These are phyloP conservation scores for Candida dajiaensis DNA, from an alignment of 805 yeast genomes.

Conservation along the genomic window DNA sequence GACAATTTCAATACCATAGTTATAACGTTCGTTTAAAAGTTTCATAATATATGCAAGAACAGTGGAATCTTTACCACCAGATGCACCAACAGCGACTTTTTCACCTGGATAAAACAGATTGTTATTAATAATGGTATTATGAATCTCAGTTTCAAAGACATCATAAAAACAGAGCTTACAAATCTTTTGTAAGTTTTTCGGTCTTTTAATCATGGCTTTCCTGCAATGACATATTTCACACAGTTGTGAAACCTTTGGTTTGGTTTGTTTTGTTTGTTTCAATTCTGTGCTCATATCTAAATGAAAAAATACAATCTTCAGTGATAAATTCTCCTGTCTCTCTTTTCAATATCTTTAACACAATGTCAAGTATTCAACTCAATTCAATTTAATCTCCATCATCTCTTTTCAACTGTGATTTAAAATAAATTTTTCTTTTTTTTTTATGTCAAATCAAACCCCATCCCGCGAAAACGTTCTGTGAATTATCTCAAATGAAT, in stretches of 20 bases:
- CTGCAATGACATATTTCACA: slow-evolving; percentile 83
- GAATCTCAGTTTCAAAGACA: slow-evolving; percentile 94
- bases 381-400: no score
- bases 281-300: slow-evolving; percentile 3
- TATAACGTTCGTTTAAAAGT: slow-evolving; percentile 78
- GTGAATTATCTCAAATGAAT: no score
- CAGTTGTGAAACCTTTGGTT: slow-evolving; percentile 34
- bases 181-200: slow-evolving; percentile 83
- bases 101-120: slow-evolving; percentile 77
- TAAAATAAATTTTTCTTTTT: no score
- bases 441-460: no score
- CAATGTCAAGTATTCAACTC: no score
- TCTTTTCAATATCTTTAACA: no score
- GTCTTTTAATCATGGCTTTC: slow-evolving; percentile 84
- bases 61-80: slow-evolving; percentile 98
- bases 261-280: slow-evolving; percentile 2
- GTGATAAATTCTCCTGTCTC: no score
- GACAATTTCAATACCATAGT: slow-evolving; percentile 82
- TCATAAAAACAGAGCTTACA: slow-evolving; percentile 87
- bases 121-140: slow-evolving; percentile 72
- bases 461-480: no score
- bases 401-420: no score
- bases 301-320: no score
- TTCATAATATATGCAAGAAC: slow-evolving; percentile 87
- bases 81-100: slow-evolving; percentile 92